Conservation (phyloP, 805 yeast genomes). For the Vanderwaltozyma verrucispora region DNA sequence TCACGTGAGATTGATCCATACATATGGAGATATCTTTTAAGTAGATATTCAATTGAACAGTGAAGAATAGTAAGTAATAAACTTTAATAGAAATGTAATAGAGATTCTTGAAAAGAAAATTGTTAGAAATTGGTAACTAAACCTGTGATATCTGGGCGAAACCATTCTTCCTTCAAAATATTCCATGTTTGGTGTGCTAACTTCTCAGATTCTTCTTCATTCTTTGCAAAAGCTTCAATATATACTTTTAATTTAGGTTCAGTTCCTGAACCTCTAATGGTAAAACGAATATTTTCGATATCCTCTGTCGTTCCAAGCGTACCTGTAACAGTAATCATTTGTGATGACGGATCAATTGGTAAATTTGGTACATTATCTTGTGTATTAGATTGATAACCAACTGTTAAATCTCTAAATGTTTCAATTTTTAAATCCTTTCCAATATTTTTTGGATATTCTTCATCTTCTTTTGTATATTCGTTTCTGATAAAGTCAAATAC, state of each 20-base stretch:
- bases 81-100: too few relatives aligned
- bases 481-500: constrained; percentile 49
- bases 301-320: background rate
- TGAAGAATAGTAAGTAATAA: too few relatives aligned
- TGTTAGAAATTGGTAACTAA: constrained; percentile 17
- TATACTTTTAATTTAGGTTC: constrained; percentile 92
- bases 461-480: constrained; percentile 13
- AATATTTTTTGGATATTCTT: constrained; percentile 35
- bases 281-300: constrained; percentile 37
- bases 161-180: constrained; percentile 50
- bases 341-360: constrained; percentile 64
- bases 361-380: constrained; percentile 45
- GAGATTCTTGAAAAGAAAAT: too few relatives aligned
- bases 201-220: constrained; percentile 36
- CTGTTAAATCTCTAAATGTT: constrained; percentile 76
- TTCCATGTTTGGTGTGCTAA: constrained; percentile 64
- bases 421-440: constrained; percentile 46
- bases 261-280: constrained; percentile 92
- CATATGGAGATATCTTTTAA: too few relatives aligned
- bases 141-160: constrained; percentile 46
- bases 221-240: constrained; percentile 58
- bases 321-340: constrained; percentile 73
- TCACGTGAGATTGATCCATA: too few relatives aligned
- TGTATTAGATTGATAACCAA: constrained; percentile 69
- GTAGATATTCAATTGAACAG: too few relatives aligned